Conservation (phyloP, 108 stramenopile species). For the Seminavis robusta region DNA sequence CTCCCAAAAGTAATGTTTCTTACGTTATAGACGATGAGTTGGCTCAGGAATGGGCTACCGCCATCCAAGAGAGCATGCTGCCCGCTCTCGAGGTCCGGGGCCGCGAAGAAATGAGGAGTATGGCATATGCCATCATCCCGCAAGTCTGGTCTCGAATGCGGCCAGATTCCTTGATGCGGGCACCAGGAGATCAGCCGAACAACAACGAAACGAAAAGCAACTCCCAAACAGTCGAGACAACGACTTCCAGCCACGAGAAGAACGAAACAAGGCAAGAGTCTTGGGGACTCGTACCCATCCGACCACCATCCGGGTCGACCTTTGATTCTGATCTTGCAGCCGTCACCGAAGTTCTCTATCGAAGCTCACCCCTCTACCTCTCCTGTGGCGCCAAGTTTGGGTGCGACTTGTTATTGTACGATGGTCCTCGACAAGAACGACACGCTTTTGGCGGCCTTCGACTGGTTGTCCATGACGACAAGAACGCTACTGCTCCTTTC, state of each 20-base stretch:
- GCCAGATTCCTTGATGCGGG: constrained; percentile 19
- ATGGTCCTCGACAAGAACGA: constrained; percentile 66
- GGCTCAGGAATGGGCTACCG: constrained; percentile 54
- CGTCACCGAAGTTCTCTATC: constrained; percentile 52
- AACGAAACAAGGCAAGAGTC: neutral
- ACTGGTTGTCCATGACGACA: constrained; percentile 25
- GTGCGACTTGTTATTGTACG: constrained; percentile 79
- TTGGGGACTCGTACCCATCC: constrained; percentile 10
- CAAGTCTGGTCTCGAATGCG: constrained; percentile 69
- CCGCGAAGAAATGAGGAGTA: constrained; percentile 63
- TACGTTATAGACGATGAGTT: constrained; percentile 37
- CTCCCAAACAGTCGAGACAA: neutral
- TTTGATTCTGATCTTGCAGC: constrained; percentile 23
- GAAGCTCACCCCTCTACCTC: constrained; percentile 44
- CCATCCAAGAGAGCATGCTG: constrained; percentile 39
- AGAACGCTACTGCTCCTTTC: neutral
- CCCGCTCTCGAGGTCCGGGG: constrained; percentile 50
- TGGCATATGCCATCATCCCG: constrained; percentile 72
- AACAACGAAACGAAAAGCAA: neutral
- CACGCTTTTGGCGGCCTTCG: constrained; percentile 91
- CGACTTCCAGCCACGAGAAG: neutral
- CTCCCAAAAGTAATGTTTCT: neutral
- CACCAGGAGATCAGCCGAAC: neutral
- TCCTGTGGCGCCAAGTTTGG: constrained; percentile 87
- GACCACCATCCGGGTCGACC: constrained; percentile 1